Conservation (phyloP, 306 rosid species). For the Malus sieversii region DNA sequence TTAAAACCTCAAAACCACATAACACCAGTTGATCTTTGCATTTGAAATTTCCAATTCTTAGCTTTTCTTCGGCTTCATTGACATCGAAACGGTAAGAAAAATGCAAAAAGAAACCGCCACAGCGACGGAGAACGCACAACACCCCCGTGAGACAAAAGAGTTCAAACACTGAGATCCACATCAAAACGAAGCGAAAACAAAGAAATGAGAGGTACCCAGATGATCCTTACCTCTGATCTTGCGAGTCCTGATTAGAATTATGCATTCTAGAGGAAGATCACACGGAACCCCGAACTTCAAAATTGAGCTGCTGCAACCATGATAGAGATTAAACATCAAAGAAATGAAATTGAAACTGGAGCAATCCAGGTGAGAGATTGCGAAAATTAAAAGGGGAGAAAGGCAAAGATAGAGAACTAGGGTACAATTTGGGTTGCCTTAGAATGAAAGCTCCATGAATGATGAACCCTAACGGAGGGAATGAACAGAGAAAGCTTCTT, state of each 20-base stretch:
- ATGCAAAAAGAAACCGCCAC: background rate
- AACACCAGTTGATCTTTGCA: background rate
- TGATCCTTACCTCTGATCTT: conserved; percentile 51
- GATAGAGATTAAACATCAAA: background rate
- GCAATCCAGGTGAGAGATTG: conserved; percentile 11
- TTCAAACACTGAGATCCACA: background rate
- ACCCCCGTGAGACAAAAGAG: background rate
- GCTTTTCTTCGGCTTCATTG: background rate
- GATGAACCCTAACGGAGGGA: conserved; percentile 14
- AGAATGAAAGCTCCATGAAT: background rate
- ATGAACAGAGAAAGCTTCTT: conserved; percentile 24
- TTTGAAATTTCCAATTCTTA: background rate
- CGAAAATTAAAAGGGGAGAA: background rate
- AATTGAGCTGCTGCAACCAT: conserved; percentile 21
- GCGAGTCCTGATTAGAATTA: conserved; percentile 46
- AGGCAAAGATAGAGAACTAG: background rate
- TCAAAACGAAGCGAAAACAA: background rate
- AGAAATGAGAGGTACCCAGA: conserved; percentile 25
- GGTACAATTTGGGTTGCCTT: background rate
- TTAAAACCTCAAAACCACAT: background rate
- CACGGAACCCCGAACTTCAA: conserved; percentile 12
- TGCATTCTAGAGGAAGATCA: conserved; percentile 24
- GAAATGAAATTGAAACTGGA: conserved; percentile 3
- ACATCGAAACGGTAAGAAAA: background rate
- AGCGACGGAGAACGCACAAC: background rate